These are phyloP conservation scores for Anthracocystis walkeri DNA, from an alignment of 1,284 basidiomycete species.

Conservation along the genomic window DNA sequence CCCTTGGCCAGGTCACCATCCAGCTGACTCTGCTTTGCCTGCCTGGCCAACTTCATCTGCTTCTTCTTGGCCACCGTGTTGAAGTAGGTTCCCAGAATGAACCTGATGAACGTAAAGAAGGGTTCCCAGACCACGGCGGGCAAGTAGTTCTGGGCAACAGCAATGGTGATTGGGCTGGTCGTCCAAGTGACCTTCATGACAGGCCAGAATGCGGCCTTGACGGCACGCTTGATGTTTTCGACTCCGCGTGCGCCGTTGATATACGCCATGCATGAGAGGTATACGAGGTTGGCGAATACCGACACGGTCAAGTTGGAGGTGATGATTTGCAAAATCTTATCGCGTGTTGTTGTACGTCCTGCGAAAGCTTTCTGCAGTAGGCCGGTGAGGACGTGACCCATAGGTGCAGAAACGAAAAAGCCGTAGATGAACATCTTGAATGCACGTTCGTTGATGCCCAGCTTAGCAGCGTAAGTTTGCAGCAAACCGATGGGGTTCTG, in stretches of 20 bases:
- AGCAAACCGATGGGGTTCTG: constrained; percentile 39
- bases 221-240: constrained; percentile 78
- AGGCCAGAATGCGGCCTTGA: constrained; percentile 80
- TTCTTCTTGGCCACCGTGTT: constrained; percentile 65
- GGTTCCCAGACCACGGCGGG: constrained; percentile 71
- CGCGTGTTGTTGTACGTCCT: constrained; percentile 78
- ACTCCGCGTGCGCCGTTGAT: constrained; percentile 82
- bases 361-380: constrained; percentile 80
- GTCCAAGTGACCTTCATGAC: constrained; percentile 82
- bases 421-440: constrained; percentile 87
- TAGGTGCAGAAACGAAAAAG: constrained; percentile 84
- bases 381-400: constrained; percentile 78
- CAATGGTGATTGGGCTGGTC: constrained; percentile 78
- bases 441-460: constrained; percentile 71
- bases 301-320: constrained; percentile 82
- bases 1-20: constrained; percentile 54
- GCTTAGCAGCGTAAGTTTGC: constrained; percentile 37
- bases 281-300: constrained; percentile 79
- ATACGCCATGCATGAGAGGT: constrained; percentile 82
- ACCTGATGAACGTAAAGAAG: constrained; percentile 60
- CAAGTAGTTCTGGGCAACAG: constrained; percentile 80
- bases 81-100: constrained; percentile 58
- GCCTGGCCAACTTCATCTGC: constrained; percentile 59
- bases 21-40: constrained; percentile 30
- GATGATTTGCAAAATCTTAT: constrained; percentile 77